Base-by-base conservation (phyloP, 768 basidiomycete genomes). In the Leccinum obscurum region DNA sequence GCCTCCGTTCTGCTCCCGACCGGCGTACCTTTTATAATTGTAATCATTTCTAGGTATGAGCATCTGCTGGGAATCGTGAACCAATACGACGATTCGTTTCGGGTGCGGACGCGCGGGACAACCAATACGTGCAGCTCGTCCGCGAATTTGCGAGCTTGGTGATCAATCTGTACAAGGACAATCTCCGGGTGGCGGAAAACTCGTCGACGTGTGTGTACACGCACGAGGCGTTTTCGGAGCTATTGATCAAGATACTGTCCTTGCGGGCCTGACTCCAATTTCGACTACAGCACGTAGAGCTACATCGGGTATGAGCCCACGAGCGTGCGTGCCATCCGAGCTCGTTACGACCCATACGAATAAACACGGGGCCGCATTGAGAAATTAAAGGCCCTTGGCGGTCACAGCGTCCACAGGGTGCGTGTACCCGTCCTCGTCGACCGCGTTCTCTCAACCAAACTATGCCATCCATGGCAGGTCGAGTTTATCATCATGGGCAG, bases 211-310 rank as follows among this genome's bases (percentile, higher is more conserved):
- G 26, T 26, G 26, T 6, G 26, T 26, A 26, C 26, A 6, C 26
- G 26, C 26, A 26, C 26, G 26, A 26, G 5, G 26, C 26, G 26
- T 26, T 26, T 26, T 26, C 26, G 26, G 26, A 26, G 5, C 26
- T 26, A 6, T 26, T 26, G 28, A 7, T 30, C 8, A 30, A 95
- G 93, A 37, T 98, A 98, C 73, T 99, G 97, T 71, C 97, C 97
- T 5, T 96, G 97, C 58, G 97, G 97, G n/a, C 97, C 97, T 5
- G 97, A 99, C 75, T 98, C 97, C 1, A 97, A 99, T 76, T 99
- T 99, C 65, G 97, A 99, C 73, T 98, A 99, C 70, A 98, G 95
- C 65, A 99, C 97, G 7, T 96, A 96, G 74, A 93, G 91, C 70
- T 93, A 93, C 68, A 95, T 93, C 22, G 93, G 93, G 2, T 95